Evolutionary conservation across 176 grass and related monocot species (phyloP).

Genomic region (Zoysia japonica): DNA sequence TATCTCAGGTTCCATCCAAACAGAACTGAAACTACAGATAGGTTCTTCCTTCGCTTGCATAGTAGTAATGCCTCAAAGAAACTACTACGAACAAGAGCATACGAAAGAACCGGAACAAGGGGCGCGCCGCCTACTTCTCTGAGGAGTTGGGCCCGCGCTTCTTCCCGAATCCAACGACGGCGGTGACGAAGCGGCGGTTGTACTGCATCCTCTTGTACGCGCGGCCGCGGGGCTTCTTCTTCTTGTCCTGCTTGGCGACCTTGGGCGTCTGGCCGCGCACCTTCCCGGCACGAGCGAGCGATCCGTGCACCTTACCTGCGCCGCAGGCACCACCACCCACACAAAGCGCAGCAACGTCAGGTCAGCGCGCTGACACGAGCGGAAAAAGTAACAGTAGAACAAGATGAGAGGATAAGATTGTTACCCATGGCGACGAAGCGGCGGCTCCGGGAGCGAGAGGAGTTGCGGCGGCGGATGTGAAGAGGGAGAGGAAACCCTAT

Average conservation of each 20-base stretch:
- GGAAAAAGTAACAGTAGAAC: neutral
- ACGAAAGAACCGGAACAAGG: too few species aligned
- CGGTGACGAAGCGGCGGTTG: conserved; percentile 90
- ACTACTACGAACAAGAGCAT: too few species aligned
- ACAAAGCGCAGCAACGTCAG: neutral
- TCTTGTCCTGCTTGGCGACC: conserved; percentile 94
- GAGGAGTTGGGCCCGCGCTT: conserved; percentile 92
- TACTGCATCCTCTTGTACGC: conserved; percentile 90
- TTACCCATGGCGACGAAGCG: conserved; percentile 45
- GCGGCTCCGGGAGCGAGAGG: neutral
- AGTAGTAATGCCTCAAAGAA: conserved; percentile 4
- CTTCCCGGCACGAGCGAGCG: conserved; percentile 82
- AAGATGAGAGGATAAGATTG: neutral
- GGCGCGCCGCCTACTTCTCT: conserved; percentile 55
- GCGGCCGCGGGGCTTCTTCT: conserved; percentile 84
- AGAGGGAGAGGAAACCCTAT: conserved; percentile 44
- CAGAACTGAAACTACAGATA: conserved; percentile 7
- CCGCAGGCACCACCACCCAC: neutral
- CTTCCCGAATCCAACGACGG: conserved; percentile 85
- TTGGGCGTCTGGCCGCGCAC: conserved; percentile 83
- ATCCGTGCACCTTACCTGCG: conserved; percentile 88
- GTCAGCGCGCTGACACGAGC: neutral
- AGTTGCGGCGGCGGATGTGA: neutral
- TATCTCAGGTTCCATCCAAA: conserved; percentile 15
- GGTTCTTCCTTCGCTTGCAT: conserved; percentile 28